Evolutionary conservation across 1,139 yeast genomes (phyloP).

Genomic region (Geotrichum candidum): DNA sequence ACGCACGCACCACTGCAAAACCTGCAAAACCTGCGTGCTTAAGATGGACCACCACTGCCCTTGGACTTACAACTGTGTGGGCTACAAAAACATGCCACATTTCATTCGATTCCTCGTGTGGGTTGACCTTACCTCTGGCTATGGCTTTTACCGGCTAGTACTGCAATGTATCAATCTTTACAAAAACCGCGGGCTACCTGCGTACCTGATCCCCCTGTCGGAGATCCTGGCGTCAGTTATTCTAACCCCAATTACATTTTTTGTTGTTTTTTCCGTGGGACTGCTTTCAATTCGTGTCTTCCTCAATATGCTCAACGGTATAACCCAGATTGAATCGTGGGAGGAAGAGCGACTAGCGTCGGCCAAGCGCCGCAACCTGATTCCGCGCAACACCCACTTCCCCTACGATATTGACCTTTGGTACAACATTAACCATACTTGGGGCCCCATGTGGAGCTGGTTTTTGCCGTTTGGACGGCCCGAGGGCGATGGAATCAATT

Average conservation of each 20-base stretch:
- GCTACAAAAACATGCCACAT: slow-evolving; percentile 72
- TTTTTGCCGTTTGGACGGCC: slow-evolving; percentile 62
- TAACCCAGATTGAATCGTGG: slow-evolving; percentile 91
- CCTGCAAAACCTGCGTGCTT: slow-evolving; percentile 50
- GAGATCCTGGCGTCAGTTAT: slow-evolving; percentile 55
- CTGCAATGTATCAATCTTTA: slow-evolving; percentile 45
- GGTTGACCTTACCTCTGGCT: slow-evolving; percentile 54
- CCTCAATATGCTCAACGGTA: slow-evolving; percentile 56
- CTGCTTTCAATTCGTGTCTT: slow-evolving; percentile 59
- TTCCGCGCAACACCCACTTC: slow-evolving; percentile 40
- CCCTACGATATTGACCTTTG: slow-evolving; percentile 71
- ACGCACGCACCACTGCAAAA: slow-evolving; percentile 71
- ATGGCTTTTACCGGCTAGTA: slow-evolving; percentile 43
- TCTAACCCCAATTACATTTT: slow-evolving; percentile 49
- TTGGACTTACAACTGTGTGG: slow-evolving; percentile 84
- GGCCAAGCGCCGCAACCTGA: slow-evolving; percentile 43
- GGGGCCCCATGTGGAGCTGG: slow-evolving; percentile 45
- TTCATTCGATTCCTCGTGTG: slow-evolving; percentile 71
- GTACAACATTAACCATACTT: slow-evolving; percentile 44
- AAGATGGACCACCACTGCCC: slow-evolving; percentile 88
- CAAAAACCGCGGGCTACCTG: slow-evolving; percentile 50
- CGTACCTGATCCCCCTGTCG: slow-evolving; percentile 48
- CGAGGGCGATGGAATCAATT: slow-evolving; percentile 47
- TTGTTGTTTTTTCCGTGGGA: slow-evolving; percentile 54
- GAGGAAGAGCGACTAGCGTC: slow-evolving; percentile 76